Evolutionary conservation across 371 early-diverging fungal genomes (phyloP).

Genomic region (Capillidium rhysosporum): DNA sequence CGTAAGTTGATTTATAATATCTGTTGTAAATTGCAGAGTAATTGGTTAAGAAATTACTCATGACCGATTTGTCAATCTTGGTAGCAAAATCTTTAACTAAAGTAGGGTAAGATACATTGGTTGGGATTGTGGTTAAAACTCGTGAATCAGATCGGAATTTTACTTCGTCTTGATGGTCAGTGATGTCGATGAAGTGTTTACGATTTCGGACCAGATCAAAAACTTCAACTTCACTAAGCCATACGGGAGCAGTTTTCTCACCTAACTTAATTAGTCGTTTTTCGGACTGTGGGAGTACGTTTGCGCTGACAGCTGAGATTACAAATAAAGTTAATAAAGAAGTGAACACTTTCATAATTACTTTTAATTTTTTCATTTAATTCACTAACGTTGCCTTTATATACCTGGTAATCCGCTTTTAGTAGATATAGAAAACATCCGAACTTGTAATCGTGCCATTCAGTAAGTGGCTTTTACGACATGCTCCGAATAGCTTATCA

Average conservation of each 20-base stretch:
- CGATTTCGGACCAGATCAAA: slow-evolving; percentile 36
- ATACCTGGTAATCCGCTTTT: too few relatives aligned
- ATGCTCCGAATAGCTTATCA: too few relatives aligned
- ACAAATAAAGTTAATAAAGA: too few relatives aligned
- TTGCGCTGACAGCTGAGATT: too few relatives aligned
- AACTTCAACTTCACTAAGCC: slow-evolving; percentile 44
- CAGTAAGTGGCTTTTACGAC: too few relatives aligned
- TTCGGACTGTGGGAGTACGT: too few relatives aligned
- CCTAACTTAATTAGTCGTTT: slow-evolving; percentile 16
- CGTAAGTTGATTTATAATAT: slow-evolving; percentile 1
- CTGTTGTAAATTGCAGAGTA: slow-evolving; percentile 2
- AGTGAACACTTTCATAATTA: too few relatives aligned
- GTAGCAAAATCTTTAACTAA: not conserved
- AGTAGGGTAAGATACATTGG: not conserved
- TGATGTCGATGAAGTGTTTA: slow-evolving; percentile 72
- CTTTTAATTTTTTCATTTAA: too few relatives aligned
- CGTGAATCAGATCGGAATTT: not conserved
- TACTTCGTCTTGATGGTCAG: slow-evolving; percentile 23
- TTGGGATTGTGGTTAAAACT: not conserved
- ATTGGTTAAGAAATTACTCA: not conserved
- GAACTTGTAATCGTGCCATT: too few relatives aligned
- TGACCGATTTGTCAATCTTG: not conserved
- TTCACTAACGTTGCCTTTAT: too few relatives aligned
- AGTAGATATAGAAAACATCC: too few relatives aligned
- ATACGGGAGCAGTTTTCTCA: slow-evolving; percentile 25